Conservation (phyloP, 768 basidiomycete genomes). For the Inosperma sp. region DNA sequence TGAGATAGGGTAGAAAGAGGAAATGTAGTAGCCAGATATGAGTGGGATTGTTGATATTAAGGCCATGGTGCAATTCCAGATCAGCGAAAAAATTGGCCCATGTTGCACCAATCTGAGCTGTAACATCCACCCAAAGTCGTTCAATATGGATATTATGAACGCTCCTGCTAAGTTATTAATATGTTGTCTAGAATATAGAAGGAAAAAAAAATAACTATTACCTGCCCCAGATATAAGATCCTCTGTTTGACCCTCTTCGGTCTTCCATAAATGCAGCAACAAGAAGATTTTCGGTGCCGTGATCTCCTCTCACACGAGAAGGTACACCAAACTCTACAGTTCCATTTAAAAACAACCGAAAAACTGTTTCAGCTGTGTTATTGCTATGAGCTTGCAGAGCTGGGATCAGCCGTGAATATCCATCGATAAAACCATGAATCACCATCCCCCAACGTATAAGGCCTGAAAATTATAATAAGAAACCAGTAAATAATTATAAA, state of each 20-base stretch:
- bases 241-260: conserved; percentile 14
- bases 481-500: background rate
- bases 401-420: conserved; percentile 25
- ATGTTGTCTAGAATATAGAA: conserved; percentile 32
- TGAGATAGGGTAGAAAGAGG: conserved; percentile 31
- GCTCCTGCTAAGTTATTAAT: conserved; percentile 24
- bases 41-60: conserved; percentile 23
- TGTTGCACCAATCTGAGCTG: conserved; percentile 22
- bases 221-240: conserved; percentile 36
- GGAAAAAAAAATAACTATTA: no score
- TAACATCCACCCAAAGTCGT: conserved; percentile 36
- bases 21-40: conserved; percentile 37
- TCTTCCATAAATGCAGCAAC: conserved; percentile 31
- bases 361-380: conserved; percentile 36
- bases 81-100: conserved; percentile 32
- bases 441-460: conserved; percentile 31
- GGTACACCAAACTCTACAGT: conserved; percentile 26
- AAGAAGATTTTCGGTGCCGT: conserved; percentile 35
- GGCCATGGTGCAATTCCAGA: conserved; percentile 28
- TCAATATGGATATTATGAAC: conserved; percentile 39
- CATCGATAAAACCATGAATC: conserved; percentile 32
- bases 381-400: conserved; percentile 34
- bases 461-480: no score
- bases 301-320: conserved; percentile 31
- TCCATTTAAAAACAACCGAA: conserved; percentile 27